Conservation (phyloP, 2,329 filamentous ascomycete genomes). For the Hypoxylon sp. region DNA sequence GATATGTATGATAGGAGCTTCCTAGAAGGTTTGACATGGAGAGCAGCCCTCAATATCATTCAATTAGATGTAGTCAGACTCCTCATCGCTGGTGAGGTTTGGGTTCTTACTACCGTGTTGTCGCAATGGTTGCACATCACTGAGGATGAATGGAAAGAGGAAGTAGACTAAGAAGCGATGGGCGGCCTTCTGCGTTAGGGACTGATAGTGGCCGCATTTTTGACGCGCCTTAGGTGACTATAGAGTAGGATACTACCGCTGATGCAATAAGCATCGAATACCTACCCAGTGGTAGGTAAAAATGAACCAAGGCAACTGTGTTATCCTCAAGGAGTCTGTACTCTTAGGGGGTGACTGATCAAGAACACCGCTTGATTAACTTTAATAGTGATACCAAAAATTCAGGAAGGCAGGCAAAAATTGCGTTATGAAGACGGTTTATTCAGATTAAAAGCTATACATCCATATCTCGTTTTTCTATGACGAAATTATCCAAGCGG, state of each 20-base stretch:
- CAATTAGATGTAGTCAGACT: constrained; percentile 63
- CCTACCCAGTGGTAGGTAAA: constrained; percentile 6
- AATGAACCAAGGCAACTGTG: constrained; percentile 16
- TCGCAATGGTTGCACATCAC: constrained; percentile 60
- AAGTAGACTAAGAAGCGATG: constrained; percentile 33
- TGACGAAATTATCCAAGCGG: constrained; percentile 42
- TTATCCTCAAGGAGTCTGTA: constrained; percentile 21
- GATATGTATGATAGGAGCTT: constrained; percentile 59
- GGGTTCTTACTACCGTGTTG: constrained; percentile 59
- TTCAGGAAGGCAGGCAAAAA: constrained; percentile 9
- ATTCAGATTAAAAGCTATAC: background rate
- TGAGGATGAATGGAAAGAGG: constrained; percentile 62
- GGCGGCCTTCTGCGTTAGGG: constrained; percentile 14
- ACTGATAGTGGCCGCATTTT: background rate
- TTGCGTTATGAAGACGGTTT: constrained; percentile 6
- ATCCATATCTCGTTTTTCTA: constrained; percentile 20
- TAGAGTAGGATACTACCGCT: background rate
- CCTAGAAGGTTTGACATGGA: constrained; percentile 58
- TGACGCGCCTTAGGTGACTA: background rate
- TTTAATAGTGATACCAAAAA: constrained; percentile 27
- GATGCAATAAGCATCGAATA: background rate
- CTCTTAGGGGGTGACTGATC: constrained; percentile 9
- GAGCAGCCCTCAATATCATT: constrained; percentile 62
- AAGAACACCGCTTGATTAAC: constrained; percentile 8
- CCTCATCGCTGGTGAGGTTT: constrained; percentile 61